Base-by-base conservation (phyloP, 2,329 filamentous ascomycete genomes). In the Endothia cerciana region DNA sequence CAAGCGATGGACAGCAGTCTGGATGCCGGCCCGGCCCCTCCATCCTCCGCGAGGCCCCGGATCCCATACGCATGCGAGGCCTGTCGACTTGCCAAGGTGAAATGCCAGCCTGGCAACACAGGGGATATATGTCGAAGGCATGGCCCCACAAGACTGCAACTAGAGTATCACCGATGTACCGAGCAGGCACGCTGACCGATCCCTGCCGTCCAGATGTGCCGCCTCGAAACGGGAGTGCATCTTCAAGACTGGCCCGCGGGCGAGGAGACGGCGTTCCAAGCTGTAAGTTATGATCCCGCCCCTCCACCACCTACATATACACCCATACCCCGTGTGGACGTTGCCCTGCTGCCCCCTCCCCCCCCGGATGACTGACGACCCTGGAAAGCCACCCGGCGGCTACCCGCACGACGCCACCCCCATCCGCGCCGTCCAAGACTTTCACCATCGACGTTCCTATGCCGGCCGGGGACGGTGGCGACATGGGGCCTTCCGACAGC, bases 401-500 rank as follows among this genome's bases (percentile, higher is more conserved):
- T 7, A 65, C 63, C 28, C 60, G 65, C 25, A 60, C 45, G 41
- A 73, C 72, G 6, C 75, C 74, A 25, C 78, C 74, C 11, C 75
- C 77, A 0, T 73, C 81, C 3, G 76, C 77, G 3, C 79, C 80
- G 0, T 80, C 81, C 69, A 81, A 81, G 76, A 85, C 80, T 19
- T 84, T 85, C 71, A 83, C 79, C 70, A 84, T 85, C 71, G 80
- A 86, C 75, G 84, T 84, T 72, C 77, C 79, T 63, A 77, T 86
- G 71, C 75, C 80, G 0, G 74, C 73, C 6, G 74, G 72, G 41
- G 73, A 78, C 6, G 79, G 82, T 11, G 69, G 75, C 0, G 74
- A 75, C 28, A 22, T 55, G 22, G 60, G 63, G 7, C 41, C 43
- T 17, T 49, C 43, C 2, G 76, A 78, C 59, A 75, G 74, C 65